A percentile compares a stretch with the other conserved stretches of the same genome.
Evolutionary conservation across 345 rosid species (phyloP).

Genomic region (Rubroshorea leprosula): DNA sequence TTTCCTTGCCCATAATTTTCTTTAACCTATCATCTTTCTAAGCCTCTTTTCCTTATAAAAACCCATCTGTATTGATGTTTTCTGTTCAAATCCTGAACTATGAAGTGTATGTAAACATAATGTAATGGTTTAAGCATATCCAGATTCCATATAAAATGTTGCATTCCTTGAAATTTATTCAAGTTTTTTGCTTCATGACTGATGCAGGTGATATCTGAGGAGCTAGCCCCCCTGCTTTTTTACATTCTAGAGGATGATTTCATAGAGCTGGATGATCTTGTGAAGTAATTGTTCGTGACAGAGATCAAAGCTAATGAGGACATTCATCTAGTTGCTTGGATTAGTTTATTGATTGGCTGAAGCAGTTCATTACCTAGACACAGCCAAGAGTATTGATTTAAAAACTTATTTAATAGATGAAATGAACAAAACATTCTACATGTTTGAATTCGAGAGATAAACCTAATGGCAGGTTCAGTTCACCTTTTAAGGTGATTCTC

Average conservation of each 20-base stretch:
- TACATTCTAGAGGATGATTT: slow-evolving; percentile 33
- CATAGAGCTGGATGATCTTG: slow-evolving; percentile 42
- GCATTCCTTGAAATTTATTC: not conserved
- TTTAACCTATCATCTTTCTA: no score
- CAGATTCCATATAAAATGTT: not conserved
- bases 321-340: slow-evolving; percentile 6
- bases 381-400: not conserved
- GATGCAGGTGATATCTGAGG: slow-evolving; percentile 30
- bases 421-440: slow-evolving; percentile 8
- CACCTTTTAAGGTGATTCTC: slow-evolving; percentile 21
- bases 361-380: slow-evolving; percentile 8
- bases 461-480: slow-evolving; percentile 16
- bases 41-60: not conserved
- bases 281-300: slow-evolving; percentile 13
- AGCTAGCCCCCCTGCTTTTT: slow-evolving; percentile 9
- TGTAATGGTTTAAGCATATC: not conserved
- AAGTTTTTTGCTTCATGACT: not conserved
- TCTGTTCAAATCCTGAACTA: no score
- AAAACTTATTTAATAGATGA: not conserved
- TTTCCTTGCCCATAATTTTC: not conserved
- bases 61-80: not conserved
- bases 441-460: slow-evolving; percentile 17
- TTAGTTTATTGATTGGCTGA: slow-evolving; percentile 2
- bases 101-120: no score
- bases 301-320: slow-evolving; percentile 4